Conservation (phyloP, 495 filamentous ascomycete genomes). For the Aspergillus olivimuriae region DNA sequence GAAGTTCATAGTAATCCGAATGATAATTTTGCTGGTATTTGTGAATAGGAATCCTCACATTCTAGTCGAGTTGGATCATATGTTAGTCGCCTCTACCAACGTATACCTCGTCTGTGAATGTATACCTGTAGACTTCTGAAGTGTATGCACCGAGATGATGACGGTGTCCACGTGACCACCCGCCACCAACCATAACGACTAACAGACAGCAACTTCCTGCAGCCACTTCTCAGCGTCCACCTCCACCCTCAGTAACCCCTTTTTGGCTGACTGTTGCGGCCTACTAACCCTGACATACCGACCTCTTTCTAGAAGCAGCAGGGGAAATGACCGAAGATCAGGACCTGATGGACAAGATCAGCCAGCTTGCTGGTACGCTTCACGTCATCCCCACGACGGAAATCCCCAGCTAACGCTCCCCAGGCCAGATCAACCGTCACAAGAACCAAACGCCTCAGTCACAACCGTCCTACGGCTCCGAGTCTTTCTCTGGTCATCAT, state of each 20-base stretch:
- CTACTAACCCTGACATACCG: slow-evolving; percentile 5
- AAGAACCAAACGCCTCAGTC: slow-evolving; percentile 52
- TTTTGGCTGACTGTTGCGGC: not conserved
- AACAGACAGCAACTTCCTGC: no score
- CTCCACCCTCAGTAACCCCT: not conserved
- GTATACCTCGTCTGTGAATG: no score
- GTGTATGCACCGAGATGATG: no score
- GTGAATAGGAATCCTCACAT: no score
- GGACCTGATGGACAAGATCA: slow-evolving; percentile 68
- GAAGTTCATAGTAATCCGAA: no score
- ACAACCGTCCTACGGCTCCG: slow-evolving; percentile 19
- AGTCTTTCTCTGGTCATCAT: slow-evolving; percentile 21
- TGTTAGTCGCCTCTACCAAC: no score
- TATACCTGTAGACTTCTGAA: no score
- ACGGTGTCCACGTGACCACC: no score
- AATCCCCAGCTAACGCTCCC: slow-evolving; percentile 20
- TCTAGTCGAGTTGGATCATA: no score
- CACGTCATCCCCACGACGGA: slow-evolving; percentile 1
- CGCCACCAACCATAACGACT: no score
- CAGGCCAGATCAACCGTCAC: slow-evolving; percentile 80
- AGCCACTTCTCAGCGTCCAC: no score
- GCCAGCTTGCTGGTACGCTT: slow-evolving; percentile 63
- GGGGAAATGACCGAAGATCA: slow-evolving; percentile 67
- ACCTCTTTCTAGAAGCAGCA: not conserved
- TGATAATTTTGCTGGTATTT: no score